phyloP scores from a whole-genome alignment of 1,284 basidiomycete species.

The Prillingera fragicola region DNA sequence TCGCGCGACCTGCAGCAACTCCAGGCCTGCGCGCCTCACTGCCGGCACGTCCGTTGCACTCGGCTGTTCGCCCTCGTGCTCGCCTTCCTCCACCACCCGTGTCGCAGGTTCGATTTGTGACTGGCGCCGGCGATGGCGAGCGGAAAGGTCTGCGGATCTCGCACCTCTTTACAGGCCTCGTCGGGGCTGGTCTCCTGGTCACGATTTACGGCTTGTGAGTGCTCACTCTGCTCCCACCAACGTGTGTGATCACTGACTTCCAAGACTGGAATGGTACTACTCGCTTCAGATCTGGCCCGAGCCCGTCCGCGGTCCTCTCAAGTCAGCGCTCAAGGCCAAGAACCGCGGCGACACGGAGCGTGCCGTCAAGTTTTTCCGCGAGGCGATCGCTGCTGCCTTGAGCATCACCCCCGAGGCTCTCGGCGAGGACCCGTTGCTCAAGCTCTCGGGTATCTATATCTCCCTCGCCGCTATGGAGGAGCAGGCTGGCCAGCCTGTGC shows the following conservation, averaged over 20 bases:
- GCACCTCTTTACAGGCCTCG: constrained; percentile 40
- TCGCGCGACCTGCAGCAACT: too few relatives aligned
- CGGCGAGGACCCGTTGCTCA: constrained; percentile 39
- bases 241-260: not conserved
- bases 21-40: too few relatives aligned
- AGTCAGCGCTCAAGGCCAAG: constrained; percentile 41
- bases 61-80: too few relatives aligned
- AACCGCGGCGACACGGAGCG: constrained; percentile 36
- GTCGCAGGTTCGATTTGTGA: too few relatives aligned
- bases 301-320: constrained; percentile 37
- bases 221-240: not conserved
- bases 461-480: constrained; percentile 40
- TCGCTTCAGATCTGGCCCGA: constrained; percentile 45
- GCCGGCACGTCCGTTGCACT: too few relatives aligned
- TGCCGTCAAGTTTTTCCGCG: constrained; percentile 38
- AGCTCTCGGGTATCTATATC: constrained; percentile 46
- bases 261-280: constrained; percentile 46
- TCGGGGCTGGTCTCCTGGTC: constrained; percentile 39
- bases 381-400: constrained; percentile 34
- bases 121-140: not conserved
- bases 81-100: too few relatives aligned
- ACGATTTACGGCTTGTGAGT: constrained; percentile 47
- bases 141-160: constrained; percentile 19
- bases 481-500: constrained; percentile 26
- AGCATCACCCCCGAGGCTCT: constrained; percentile 27